Percentiles rank a stretch among this genome's conserved stretches.
These are phyloP conservation scores for Geranium incanum DNA, from an alignment of 441 rosid species.

Conservation along the genomic window DNA sequence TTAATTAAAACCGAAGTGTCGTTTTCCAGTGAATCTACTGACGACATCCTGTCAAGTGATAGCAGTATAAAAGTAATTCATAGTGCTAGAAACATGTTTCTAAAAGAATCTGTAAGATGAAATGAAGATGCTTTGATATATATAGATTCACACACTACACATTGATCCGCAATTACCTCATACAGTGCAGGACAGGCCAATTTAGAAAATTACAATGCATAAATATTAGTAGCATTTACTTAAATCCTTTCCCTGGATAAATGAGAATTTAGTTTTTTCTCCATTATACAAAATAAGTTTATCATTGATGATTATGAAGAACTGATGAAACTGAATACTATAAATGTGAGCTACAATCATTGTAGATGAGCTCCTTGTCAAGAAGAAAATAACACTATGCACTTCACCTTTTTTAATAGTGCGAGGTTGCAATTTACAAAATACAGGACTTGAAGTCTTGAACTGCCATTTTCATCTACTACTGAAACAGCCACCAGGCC, in stretches of 20 bases:
- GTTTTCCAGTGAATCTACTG: constrained; percentile 46
- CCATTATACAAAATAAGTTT: background rate
- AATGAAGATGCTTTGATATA: background rate
- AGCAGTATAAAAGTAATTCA: constrained; percentile 12
- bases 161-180: background rate
- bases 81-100: background rate
- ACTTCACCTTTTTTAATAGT: background rate
- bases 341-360: background rate
- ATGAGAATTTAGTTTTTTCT: background rate
- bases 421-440: background rate
- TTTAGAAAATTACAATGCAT: background rate
- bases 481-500: background rate
- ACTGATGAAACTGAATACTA: background rate
- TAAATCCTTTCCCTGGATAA: background rate
- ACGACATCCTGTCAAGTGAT: constrained; percentile 59
- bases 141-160: background rate
- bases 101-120: constrained; percentile 1
- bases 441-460: background rate
- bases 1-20: constrained; percentile 82
- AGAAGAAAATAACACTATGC: background rate
- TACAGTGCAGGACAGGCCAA: background rate
- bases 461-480: background rate
- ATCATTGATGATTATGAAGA: background rate
- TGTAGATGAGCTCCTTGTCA: background rate
- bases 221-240: constrained; percentile 2